These are phyloP conservation scores for Diplotaxis tenuifolia DNA, from an alignment of 345 rosid species.

Conservation along the genomic window DNA sequence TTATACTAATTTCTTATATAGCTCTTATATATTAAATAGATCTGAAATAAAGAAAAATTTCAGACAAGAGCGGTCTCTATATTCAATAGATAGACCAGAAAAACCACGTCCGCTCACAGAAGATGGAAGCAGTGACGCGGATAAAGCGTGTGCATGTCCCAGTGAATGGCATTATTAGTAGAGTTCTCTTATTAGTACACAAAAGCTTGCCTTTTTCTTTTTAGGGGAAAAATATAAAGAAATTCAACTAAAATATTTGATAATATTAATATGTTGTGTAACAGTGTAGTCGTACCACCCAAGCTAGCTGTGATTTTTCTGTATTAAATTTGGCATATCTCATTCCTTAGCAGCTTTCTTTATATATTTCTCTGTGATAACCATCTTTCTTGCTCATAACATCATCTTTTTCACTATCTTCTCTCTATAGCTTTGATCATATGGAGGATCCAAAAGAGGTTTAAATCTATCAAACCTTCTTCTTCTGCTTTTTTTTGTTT, in stretches of 20 bases:
- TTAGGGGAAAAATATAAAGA: background rate
- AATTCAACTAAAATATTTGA: background rate
- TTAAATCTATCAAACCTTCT: background rate
- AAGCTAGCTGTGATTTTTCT: constrained; percentile 30
- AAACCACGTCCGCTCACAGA: background rate
- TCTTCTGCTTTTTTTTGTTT: background rate
- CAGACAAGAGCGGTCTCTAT: no score
- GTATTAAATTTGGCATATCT: background rate
- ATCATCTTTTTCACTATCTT: constrained; percentile 18
- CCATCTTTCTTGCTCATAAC: background rate
- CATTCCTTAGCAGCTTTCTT: background rate
- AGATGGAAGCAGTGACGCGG: constrained; percentile 14
- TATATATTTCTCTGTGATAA: background rate
- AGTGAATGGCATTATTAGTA: constrained; percentile 2
- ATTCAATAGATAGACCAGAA: background rate
- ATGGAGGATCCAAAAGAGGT: constrained; percentile 77
- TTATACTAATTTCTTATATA: no score
- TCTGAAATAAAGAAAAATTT: no score
- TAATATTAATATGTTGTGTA: background rate
- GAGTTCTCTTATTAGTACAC: no score
- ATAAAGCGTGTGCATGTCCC: constrained; percentile 21
- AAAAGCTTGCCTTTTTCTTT: background rate
- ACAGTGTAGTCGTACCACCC: constrained; percentile 16
- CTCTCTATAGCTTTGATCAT: constrained; percentile 13
- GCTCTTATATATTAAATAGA: no score